phyloP scores from a whole-genome alignment of 2,329 filamentous ascomycete genomes.

The Colletotrichum incanum region DNA sequence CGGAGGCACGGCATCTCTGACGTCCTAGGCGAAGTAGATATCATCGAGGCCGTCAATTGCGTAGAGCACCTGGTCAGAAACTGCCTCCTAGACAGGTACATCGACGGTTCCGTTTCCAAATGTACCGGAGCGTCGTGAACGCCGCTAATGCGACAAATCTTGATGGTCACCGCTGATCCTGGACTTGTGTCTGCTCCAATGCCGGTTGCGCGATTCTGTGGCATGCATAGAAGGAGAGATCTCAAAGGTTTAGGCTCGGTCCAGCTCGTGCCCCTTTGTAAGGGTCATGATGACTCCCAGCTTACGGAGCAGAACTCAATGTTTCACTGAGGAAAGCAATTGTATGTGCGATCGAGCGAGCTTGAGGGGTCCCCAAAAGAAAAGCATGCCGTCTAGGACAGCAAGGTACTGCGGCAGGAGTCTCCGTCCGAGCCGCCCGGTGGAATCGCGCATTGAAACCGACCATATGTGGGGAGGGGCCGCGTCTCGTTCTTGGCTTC shows the following conservation, averaged over 20 bases:
- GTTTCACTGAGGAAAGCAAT: constrained; percentile 28
- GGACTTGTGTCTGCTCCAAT: constrained; percentile 13
- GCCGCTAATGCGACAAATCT: constrained; percentile 38
- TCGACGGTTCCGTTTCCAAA: constrained; percentile 2
- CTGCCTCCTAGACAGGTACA: constrained; percentile 3
- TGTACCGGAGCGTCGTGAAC: constrained; percentile 17
- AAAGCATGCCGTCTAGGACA: constrained; percentile 21
- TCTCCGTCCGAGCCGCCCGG: constrained; percentile 37
- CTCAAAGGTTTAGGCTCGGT: neutral
- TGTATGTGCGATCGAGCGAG: neutral
- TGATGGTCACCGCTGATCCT: constrained; percentile 20
- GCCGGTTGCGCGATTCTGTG: constrained; percentile 8
- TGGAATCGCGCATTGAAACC: constrained; percentile 21
- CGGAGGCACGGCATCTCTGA: constrained; percentile 25
- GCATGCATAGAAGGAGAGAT: neutral
- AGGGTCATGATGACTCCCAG: constrained; percentile 9
- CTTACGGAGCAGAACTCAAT: constrained; percentile 11
- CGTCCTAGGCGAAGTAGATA: neutral
- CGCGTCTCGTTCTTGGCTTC: constrained; percentile 22
- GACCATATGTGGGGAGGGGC: constrained; percentile 16
- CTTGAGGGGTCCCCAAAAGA: constrained; percentile 11
- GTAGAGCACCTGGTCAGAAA: constrained; percentile 6
- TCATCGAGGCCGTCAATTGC: neutral
- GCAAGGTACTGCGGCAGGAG: constrained; percentile 16
- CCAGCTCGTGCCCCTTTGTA: neutral